Conservation (phyloP, 2,329 filamentous ascomycete species). For the Ophiosphaerella korrae region DNA sequence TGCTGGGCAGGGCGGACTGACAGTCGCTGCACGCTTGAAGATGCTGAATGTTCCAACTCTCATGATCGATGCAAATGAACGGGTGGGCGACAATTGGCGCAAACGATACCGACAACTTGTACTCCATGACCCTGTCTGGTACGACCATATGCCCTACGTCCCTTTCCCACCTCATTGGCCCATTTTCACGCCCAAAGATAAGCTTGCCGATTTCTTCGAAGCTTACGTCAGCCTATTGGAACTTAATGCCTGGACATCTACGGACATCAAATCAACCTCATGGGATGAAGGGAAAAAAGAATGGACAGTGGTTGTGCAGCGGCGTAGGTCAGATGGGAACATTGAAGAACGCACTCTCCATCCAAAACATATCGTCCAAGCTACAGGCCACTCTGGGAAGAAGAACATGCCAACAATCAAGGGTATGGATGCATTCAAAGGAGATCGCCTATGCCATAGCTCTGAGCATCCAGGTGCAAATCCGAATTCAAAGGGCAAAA, state of each 20-base stretch:
- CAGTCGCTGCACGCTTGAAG: constrained; percentile 50
- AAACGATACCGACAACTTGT: constrained; percentile 54
- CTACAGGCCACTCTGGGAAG: constrained; percentile 40
- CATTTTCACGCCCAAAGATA: constrained; percentile 40
- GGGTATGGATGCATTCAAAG: constrained; percentile 44
- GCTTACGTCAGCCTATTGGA: constrained; percentile 45
- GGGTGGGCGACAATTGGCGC: constrained; percentile 54
- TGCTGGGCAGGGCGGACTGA: constrained; percentile 53
- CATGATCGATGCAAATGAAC: constrained; percentile 51
- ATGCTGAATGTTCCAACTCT: constrained; percentile 51
- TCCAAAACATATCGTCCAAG: constrained; percentile 38
- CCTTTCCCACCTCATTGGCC: constrained; percentile 41
- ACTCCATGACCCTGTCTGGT: constrained; percentile 48
- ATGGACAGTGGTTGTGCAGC: constrained; percentile 48
- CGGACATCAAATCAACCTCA: constrained; percentile 42
- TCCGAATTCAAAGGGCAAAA: constrained; percentile 46
- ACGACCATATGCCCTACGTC: constrained; percentile 47
- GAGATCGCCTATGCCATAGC: constrained; percentile 40
- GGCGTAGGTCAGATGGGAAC: constrained; percentile 25
- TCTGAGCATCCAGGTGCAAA: constrained; percentile 41
- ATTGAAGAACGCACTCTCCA: constrained; percentile 30
- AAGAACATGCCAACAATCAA: constrained; percentile 39
- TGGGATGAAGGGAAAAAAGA: constrained; percentile 45
- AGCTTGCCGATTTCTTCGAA: constrained; percentile 47
- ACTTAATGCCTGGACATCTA: constrained; percentile 49